Evolutionary conservation across 2,329 filamentous ascomycete species (phyloP).

Genomic region (Didymella keratinophila): DNA sequence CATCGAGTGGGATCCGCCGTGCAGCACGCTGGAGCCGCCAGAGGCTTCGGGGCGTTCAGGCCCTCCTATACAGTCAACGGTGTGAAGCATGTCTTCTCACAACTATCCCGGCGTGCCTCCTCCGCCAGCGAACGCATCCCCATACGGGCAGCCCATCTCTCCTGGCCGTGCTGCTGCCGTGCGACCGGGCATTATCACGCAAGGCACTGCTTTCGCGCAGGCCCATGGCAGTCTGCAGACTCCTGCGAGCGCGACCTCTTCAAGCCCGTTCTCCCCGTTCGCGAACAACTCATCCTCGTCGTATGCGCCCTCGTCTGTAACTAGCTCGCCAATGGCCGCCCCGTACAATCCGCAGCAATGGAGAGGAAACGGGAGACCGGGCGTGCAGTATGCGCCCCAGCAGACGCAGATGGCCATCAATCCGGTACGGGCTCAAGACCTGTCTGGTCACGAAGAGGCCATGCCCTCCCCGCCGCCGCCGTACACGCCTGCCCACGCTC

Average conservation of each 20-base stretch:
- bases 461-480: constrained; percentile 61
- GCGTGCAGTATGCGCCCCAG: constrained; percentile 50
- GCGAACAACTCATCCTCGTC: constrained; percentile 41
- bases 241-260: constrained; percentile 49
- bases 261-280: constrained; percentile 50
- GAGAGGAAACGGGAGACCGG: constrained; percentile 51
- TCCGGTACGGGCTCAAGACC: constrained; percentile 46
- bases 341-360: constrained; percentile 62
- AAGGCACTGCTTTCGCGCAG: constrained; percentile 49
- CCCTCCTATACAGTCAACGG: constrained; percentile 21
- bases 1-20: constrained; percentile 31
- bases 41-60: constrained; percentile 40
- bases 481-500: constrained; percentile 54
- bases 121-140: constrained; percentile 44
- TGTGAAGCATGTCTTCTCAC: constrained; percentile 34
- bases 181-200: constrained; percentile 52
- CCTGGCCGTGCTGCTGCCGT: constrained; percentile 36
- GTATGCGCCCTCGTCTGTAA: constrained; percentile 43
- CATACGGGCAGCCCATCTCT: constrained; percentile 16
- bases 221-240: constrained; percentile 48
- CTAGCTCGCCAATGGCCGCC: constrained; percentile 48
- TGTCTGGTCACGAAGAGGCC: constrained; percentile 58
- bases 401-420: constrained; percentile 42
- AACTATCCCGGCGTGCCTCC: constrained; percentile 34
- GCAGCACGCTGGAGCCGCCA: constrained; percentile 41